phyloP scores from a whole-genome alignment of 2,329 filamentous ascomycete genomes.

The Zymoseptoria tritici region DNA sequence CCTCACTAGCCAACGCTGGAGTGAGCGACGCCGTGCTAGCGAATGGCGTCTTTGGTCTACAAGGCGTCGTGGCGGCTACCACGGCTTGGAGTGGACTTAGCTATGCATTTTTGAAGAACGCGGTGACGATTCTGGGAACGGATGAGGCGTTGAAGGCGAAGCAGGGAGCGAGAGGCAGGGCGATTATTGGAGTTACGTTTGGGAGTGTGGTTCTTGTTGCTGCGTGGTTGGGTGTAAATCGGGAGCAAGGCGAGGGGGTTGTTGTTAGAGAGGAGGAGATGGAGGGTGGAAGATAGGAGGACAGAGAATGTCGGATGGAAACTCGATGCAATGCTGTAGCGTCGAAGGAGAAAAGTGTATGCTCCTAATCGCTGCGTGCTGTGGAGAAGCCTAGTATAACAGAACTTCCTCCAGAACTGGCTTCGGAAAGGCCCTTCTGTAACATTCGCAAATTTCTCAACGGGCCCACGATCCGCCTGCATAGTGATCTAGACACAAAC shows the following conservation, averaged over 20 bases:
- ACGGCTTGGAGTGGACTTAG: constrained; percentile 91
- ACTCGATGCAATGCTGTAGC: too few species aligned
- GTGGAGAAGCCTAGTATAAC: too few species aligned
- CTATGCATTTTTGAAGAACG: constrained; percentile 84
- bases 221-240: constrained; percentile 20
- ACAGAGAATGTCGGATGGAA: too few species aligned
- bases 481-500: too few species aligned
- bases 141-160: constrained; percentile 42
- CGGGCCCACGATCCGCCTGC: too few species aligned
- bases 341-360: too few species aligned
- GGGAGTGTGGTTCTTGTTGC: constrained; percentile 38
- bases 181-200: constrained; percentile 42
- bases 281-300: neutral
- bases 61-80: constrained; percentile 77
- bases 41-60: constrained; percentile 37
- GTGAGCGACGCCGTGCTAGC: constrained; percentile 27
- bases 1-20: constrained; percentile 17
- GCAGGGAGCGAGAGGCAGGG: constrained; percentile 41
- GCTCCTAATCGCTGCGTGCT: too few species aligned
- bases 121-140: constrained; percentile 70
- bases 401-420: too few species aligned
- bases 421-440: too few species aligned
- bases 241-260: neutral
- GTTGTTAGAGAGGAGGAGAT: neutral
- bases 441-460: too few species aligned